A percentile compares a stretch with the other conserved stretches of the same genome.
These are phyloP conservation scores for Ogataea nakhonphanomensis DNA, from an alignment of 805 yeast species.

Conservation along the genomic window DNA sequence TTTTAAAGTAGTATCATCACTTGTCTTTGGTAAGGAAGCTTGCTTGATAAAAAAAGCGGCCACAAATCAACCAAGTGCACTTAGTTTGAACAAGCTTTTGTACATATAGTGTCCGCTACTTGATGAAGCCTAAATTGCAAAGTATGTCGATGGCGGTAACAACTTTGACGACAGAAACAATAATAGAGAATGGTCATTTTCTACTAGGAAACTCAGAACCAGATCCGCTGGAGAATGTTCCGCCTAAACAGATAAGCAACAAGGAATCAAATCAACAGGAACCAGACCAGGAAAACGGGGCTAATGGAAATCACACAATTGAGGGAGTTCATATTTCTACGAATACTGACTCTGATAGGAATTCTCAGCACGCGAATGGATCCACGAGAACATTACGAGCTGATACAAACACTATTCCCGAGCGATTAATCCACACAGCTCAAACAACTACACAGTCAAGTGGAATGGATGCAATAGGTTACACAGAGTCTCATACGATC, in stretches of 20 bases:
- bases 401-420: slow-evolving; percentile 2
- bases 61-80: background rate
- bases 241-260: slow-evolving; percentile 12
- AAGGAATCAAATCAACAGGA: slow-evolving; percentile 18
- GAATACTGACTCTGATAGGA: too few species aligned
- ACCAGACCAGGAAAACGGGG: slow-evolving; percentile 1
- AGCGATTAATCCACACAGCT: slow-evolving; percentile 12
- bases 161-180: slow-evolving; percentile 6
- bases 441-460: slow-evolving; percentile 16
- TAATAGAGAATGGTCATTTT: slow-evolving; percentile 3
- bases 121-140: slow-evolving; percentile 1
- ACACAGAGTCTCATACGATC: slow-evolving; percentile 27
- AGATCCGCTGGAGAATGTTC: slow-evolving; percentile 5
- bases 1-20: background rate
- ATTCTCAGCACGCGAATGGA: background rate
- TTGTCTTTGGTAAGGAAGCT: background rate
- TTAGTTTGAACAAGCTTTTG: background rate
- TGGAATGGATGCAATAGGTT: slow-evolving; percentile 26
- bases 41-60: too few species aligned
- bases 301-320: background rate
- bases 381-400: slow-evolving; percentile 15
- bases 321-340: too few species aligned
- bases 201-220: background rate
- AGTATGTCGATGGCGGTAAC: slow-evolving; percentile 8
- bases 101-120: background rate